Base-by-base conservation (phyloP, 1,284 basidiomycete genomes). In the Mycena citricolor region DNA sequence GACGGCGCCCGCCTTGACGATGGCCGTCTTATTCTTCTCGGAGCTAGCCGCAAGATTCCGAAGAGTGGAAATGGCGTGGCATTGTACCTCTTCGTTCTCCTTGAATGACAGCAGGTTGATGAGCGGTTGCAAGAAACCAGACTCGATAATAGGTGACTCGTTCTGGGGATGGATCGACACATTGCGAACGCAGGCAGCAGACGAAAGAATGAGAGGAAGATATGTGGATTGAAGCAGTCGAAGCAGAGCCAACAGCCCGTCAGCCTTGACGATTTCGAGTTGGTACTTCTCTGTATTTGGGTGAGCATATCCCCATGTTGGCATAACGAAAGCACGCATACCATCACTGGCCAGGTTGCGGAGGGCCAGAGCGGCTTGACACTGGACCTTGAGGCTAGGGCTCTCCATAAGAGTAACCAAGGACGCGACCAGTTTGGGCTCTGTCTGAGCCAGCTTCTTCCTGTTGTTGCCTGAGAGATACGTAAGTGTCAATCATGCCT, bases 31-130 rank as follows among this genome's bases (percentile, higher is more conserved):
- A 75, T 99, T 99, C 74, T 94, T 92, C 74, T 99, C 95, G 32
- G 89, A 94, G 61, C 90, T 94, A 0, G 97, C 97, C 1, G 97
- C 97, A 11, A 99, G 77, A 64, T 99, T 99, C 25, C 97, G 83
- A 42, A 99, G 75, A 0, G 97, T 99, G 21, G 92, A 97, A 57
- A 99, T 99, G n/a, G 97, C 97, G 61, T 99, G 97, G 61, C 97
- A 99, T 66, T 99, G 95, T 24, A 99, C 94, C 69, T 99, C 97
- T 68, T 99, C 97, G 63, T 99, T 99, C 66, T 99, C 97, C 66
- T 90, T 97, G 73, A 99, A 99, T 5, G 93, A 93, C 29, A 99
- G 75, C 28, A 99, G 78, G 61, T 93, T 94, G 65, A 99, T 98
- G 31, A 99, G 73, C 2, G 97, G 97, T 61, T 94, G 87, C 42